phyloP scores from a whole-genome alignment of 2,329 filamentous ascomycete genomes.

The Ciborinia camelliae region DNA sequence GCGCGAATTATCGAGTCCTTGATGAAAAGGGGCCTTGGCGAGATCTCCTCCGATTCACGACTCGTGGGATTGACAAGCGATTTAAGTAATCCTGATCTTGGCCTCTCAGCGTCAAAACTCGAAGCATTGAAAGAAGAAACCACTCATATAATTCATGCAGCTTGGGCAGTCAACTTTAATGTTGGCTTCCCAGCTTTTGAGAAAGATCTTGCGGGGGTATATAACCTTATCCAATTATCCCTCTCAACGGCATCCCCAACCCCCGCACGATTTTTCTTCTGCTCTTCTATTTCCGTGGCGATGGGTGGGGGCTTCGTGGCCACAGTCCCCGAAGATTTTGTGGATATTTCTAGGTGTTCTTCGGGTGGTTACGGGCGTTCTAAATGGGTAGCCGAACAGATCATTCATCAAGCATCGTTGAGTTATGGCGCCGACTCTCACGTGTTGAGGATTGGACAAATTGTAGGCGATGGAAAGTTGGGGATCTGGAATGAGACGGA shows the following conservation, averaged over 20 bases:
- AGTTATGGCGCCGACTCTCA: too few relatives aligned
- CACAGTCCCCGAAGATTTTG: too few relatives aligned
- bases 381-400: too few relatives aligned
- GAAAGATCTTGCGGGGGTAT: slow-evolving; percentile 41
- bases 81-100: slow-evolving; percentile 42
- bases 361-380: too few relatives aligned
- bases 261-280: slow-evolving; percentile 40
- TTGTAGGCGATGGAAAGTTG: too few relatives aligned
- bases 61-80: slow-evolving; percentile 42
- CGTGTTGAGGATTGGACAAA: too few relatives aligned
- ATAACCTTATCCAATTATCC: slow-evolving; percentile 43
- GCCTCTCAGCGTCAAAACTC: slow-evolving; percentile 37
- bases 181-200: too few relatives aligned
- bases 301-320: slow-evolving; percentile 31
- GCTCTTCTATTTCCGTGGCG: slow-evolving; percentile 39
- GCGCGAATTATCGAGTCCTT: slow-evolving; percentile 38
- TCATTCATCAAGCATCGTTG: too few relatives aligned
- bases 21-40: slow-evolving; percentile 37
- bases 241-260: slow-evolving; percentile 33
- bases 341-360: too few relatives aligned
- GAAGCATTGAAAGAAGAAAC: slow-evolving; percentile 36
- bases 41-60: slow-evolving; percentile 34
- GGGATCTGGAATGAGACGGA: too few relatives aligned
- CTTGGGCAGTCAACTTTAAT: too few relatives aligned
- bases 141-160: slow-evolving; percentile 47